Conservation (phyloP, 1,139 yeast genomes). For the Geotrichum australiense region DNA sequence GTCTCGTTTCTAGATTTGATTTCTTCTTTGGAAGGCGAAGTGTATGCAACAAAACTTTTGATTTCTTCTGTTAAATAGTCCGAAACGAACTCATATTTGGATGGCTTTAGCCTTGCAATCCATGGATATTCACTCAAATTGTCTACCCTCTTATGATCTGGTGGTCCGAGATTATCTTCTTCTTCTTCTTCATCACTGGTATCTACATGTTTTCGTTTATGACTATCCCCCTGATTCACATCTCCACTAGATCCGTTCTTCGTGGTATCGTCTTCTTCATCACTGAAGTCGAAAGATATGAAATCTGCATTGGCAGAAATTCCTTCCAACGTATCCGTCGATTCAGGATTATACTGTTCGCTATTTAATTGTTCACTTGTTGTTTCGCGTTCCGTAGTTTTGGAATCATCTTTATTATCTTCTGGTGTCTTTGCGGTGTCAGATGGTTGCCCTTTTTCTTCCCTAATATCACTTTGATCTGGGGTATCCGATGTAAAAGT, state of each 20-base stretch:
- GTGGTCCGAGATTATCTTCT: slow-evolving; percentile 22
- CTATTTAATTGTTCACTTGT: no score
- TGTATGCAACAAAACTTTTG: slow-evolving; percentile 75
- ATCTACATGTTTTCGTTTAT: slow-evolving; percentile 19
- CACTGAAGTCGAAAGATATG: not conserved
- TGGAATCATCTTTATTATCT: no score
- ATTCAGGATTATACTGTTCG: no score
- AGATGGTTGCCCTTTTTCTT: no score
- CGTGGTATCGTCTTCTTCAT: not conserved
- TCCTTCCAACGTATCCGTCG: no score
- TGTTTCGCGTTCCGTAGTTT: no score
- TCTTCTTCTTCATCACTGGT: slow-evolving; percentile 29
- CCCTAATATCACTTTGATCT: no score
- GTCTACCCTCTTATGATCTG: slow-evolving; percentile 12
- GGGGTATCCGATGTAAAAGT: no score
- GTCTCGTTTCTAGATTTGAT: slow-evolving; percentile 62
- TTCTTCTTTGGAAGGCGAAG: slow-evolving; percentile 79
- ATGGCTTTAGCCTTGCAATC: slow-evolving; percentile 71
- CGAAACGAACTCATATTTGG: slow-evolving; percentile 60
- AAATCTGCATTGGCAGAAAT: not conserved
- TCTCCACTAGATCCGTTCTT: slow-evolving; percentile 16
- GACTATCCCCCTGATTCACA: slow-evolving; percentile 15
- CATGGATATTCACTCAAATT: slow-evolving; percentile 55
- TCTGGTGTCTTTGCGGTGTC: no score
- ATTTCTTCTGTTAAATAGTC: slow-evolving; percentile 89